phyloP scores from a whole-genome alignment of 106 monocot genomes.

The Apostasia ramifera region DNA sequence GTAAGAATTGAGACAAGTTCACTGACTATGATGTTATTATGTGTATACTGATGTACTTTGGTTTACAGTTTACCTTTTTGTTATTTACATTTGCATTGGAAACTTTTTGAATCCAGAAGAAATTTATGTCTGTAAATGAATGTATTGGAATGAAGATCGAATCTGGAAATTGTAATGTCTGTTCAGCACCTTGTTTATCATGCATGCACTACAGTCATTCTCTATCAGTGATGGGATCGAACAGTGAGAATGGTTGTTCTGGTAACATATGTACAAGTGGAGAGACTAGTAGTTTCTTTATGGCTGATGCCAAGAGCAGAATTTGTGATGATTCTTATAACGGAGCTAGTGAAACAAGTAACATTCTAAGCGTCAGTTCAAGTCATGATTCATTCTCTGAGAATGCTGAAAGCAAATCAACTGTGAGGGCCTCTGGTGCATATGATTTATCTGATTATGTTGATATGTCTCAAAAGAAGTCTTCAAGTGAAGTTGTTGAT shows the following conservation, averaged over 20 bases:
- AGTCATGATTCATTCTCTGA: conserved; percentile 30
- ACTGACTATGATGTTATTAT: too few relatives aligned
- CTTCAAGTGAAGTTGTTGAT: conserved; percentile 13
- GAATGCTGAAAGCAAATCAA: conserved; percentile 47
- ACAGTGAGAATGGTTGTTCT: conserved; percentile 29
- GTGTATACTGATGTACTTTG: too few relatives aligned
- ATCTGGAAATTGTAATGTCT: conserved; percentile 80
- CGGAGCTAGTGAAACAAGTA: conserved; percentile 33
- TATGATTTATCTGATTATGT: conserved; percentile 40
- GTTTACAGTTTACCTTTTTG: too few relatives aligned
- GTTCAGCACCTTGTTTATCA: conserved; percentile 73
- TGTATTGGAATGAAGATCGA: conserved; percentile 10
- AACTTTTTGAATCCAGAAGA: too few relatives aligned
- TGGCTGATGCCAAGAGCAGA: conserved; percentile 19
- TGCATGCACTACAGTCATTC: conserved; percentile 50
- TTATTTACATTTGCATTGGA: background rate
- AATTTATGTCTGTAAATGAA: too few relatives aligned
- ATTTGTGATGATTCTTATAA: conserved; percentile 14
- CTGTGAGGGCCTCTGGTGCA: conserved; percentile 8
- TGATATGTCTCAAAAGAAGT: conserved; percentile 31
- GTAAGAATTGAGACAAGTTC: too few relatives aligned
- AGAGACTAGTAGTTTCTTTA: conserved; percentile 21
- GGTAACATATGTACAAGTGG: conserved; percentile 16
- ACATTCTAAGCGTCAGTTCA: conserved; percentile 29
- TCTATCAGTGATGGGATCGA: conserved; percentile 33